Percentiles rank a stretch among this genome's conserved stretches.
These are phyloP conservation scores for Veloporphyrellus conicus DNA, from an alignment of 1,284 basidiomycete genomes.

Conservation along the genomic window DNA sequence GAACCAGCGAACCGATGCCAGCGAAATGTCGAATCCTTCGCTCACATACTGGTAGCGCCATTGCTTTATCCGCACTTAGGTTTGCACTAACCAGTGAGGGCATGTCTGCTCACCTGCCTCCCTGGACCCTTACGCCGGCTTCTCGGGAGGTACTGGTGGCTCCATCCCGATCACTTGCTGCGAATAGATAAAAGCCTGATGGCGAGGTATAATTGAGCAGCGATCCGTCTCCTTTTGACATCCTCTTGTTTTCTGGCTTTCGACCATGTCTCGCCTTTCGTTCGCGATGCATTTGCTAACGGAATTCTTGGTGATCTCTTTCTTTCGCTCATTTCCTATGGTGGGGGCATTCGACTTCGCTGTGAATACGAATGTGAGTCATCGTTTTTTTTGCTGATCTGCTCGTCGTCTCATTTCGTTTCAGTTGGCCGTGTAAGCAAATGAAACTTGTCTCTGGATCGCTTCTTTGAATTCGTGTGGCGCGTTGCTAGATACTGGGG, in stretches of 20 bases:
- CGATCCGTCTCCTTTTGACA: not conserved
- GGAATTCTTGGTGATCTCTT: not conserved
- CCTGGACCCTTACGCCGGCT: not conserved
- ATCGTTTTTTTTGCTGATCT: not conserved
- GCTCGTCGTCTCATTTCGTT: constrained; percentile 1
- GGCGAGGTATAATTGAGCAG: not conserved
- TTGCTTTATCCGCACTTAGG: not conserved
- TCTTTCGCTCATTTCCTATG: constrained; percentile 2
- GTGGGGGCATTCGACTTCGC: constrained; percentile 20
- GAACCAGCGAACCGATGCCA: not conserved
- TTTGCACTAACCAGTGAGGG: not conserved
- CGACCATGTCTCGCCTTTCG: not conserved
- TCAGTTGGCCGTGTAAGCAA: constrained; percentile 25
- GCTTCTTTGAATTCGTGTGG: not conserved
- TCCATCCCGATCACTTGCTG: not conserved
- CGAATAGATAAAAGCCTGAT: constrained; percentile 16
- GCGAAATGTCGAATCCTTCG: not conserved
- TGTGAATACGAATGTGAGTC: constrained; percentile 29
- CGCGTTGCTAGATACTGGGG: constrained; percentile 30
- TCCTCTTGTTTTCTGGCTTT: not conserved
- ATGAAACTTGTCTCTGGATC: not conserved
- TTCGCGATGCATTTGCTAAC: not conserved
- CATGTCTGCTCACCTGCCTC: constrained; percentile 9
- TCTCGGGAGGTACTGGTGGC: not conserved
- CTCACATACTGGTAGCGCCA: not conserved